Evolutionary conservation across 2,329 filamentous ascomycete genomes (phyloP).

Genomic region (Curvularia spicifera): DNA sequence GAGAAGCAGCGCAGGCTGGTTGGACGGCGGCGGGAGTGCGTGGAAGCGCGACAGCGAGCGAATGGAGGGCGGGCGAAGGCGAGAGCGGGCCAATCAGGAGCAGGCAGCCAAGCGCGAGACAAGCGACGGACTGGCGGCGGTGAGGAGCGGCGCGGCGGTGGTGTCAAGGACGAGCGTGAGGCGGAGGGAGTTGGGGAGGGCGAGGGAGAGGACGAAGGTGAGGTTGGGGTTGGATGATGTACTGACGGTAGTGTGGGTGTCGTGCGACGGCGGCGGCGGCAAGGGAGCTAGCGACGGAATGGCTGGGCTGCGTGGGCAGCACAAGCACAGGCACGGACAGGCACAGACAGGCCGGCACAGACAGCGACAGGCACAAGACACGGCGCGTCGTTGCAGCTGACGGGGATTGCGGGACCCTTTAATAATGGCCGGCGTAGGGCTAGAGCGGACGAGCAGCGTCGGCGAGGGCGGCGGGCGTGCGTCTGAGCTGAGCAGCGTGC

Average conservation of each 20-base stretch:
- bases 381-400: background rate
- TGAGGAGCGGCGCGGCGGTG: background rate
- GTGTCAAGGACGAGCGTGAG: background rate
- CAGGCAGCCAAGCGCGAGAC: constrained; percentile 5
- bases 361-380: no score
- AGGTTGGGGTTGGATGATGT: background rate
- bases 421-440: constrained; percentile 19
- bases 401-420: constrained; percentile 20
- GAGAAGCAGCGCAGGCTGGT: constrained; percentile 16
- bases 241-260: background rate
- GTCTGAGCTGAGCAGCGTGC: background rate
- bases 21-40: constrained; percentile 13
- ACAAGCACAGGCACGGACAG: background rate
- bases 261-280: constrained; percentile 4
- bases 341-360: no score
- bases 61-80: background rate
- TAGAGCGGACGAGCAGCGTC: background rate
- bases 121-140: constrained; percentile 19
- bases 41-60: constrained; percentile 14
- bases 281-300: constrained; percentile 3
- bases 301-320: background rate
- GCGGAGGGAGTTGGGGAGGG: background rate
- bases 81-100: background rate
- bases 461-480: constrained; percentile 12
- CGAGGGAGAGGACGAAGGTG: no score